Base-by-base conservation (phyloP, 305 asterid genomes). In the Fraxinus ornus region DNA sequence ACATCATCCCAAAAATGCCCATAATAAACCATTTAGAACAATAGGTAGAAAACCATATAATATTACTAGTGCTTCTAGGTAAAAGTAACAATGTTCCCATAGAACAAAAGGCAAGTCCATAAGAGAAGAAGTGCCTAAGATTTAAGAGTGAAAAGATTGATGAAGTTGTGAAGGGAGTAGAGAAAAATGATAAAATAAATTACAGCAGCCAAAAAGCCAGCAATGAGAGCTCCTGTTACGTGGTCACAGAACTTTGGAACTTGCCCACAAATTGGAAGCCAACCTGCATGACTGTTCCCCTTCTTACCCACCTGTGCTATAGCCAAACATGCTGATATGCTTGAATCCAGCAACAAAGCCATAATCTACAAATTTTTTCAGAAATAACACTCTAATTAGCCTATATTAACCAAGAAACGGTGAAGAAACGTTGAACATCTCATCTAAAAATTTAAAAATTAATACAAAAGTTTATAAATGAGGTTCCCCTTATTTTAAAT, bases 221-320 rank as follows among this genome's bases (percentile, higher is more conserved):
- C 91, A 70, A 87, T 77, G 19, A 93, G 35, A 76, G 98, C 92
- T 77, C 91, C 94, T 0, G 80, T 76, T 0, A 91, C 85, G 32
- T 85, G 95, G 75, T 91, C 91, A 76, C 98, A 95, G 62, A 92
- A 93, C 66, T 90, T 92, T 9, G 98, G 97, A 78, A 95, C 98
- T 90, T 92, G 98, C 4, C 90, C 91, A 68, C 98, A 93, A 17
- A 93, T 92, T 1, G 98, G 98, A 12, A 90, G 92, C 98, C 98
- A 95, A 2, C 98, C 98, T 55, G 98, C 97, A 77, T 92, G 88
- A 8, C 52, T 81, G 72, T 93, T 93, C 41, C 98, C 98, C 0
- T 86, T 82, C 90, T 90, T 92, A 19, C 93, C 98, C 87, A 95
- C 90, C 70, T 91, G 93, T 57, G 90, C 97, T n/a, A 92, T 76